Percentiles rank a stretch among this genome's conserved stretches.
These are phyloP conservation scores for Jaltomata sinuosa DNA, from an alignment of 257 asterid species.

Conservation along the genomic window DNA sequence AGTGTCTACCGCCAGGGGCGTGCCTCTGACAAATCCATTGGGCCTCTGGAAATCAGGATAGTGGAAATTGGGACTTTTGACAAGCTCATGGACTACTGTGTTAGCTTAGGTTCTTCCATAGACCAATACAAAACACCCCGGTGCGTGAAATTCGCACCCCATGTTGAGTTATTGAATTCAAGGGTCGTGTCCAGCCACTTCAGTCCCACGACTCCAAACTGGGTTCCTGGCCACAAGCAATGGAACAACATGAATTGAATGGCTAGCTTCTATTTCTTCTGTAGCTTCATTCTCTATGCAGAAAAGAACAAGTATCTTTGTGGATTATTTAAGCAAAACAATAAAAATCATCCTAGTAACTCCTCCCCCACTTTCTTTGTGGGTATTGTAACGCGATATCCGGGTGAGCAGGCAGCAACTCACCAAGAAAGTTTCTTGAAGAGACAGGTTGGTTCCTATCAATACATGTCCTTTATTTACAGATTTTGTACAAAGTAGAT, in stretches of 20 bases:
- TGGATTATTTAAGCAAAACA: slow-evolving; percentile 25
- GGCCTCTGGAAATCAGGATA: slow-evolving; percentile 58
- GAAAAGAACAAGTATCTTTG: slow-evolving; percentile 17
- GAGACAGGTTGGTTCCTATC: neutral
- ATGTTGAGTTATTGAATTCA: slow-evolving; percentile 57
- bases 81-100: slow-evolving; percentile 81
- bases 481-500: neutral
- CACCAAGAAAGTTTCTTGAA: neutral
- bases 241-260: slow-evolving; percentile 45
- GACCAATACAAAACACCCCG: slow-evolving; percentile 25
- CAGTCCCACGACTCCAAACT: slow-evolving; percentile 80
- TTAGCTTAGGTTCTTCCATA: slow-evolving; percentile 71
- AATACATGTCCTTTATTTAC: neutral
- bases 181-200: slow-evolving; percentile 39
- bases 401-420: neutral
- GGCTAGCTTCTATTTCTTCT: neutral
- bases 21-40: slow-evolving; percentile 47
- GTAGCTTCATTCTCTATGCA: neutral
- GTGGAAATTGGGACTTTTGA: slow-evolving; percentile 46
- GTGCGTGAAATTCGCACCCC: slow-evolving; percentile 72
- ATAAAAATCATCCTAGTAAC: slow-evolving; percentile 11
- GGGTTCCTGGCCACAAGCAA: slow-evolving; percentile 53
- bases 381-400: neutral
- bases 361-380: slow-evolving; percentile 16
- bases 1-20: slow-evolving; percentile 70